A percentile compares a stretch with the other conserved stretches of the same genome.
Evolutionary conservation across 1,284 basidiomycete genomes (phyloP).

Genomic region (Bjerkandera adusta): DNA sequence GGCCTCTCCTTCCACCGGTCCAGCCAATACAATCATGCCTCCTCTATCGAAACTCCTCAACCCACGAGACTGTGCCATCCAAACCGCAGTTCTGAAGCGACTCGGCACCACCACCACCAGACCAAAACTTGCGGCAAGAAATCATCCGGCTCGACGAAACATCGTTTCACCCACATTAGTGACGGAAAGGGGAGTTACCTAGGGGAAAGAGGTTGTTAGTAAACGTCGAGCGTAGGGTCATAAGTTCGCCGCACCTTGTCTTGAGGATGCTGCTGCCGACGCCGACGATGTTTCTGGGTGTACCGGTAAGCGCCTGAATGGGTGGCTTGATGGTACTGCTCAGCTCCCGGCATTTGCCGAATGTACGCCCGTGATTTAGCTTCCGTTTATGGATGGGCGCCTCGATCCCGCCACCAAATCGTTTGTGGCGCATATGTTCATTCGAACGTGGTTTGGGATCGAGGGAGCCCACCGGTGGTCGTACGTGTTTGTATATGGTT

Average conservation of each 20-base stretch:
- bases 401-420: too few species aligned
- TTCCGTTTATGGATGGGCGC: too few species aligned
- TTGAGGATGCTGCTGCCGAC: constrained; percentile 35
- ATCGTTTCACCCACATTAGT: constrained; percentile 23
- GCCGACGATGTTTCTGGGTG: constrained; percentile 27
- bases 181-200: constrained; percentile 19
- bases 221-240: constrained; percentile 13
- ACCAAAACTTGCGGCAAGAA: constrained; percentile 2
- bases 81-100: constrained; percentile 2
- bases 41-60: neutral
- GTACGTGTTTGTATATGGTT: too few species aligned
- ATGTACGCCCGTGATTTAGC: too few species aligned
- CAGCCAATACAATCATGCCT: neutral
- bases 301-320: constrained; percentile 14
- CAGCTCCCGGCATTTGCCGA: constrained; percentile 28
- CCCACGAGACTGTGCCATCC: neutral
- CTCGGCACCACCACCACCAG: neutral
- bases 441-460: too few species aligned
- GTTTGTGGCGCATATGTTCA: too few species aligned
- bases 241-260: constrained; percentile 31
- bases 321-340: constrained; percentile 30
- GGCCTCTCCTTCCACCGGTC: too few species aligned
- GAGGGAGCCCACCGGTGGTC: too few species aligned
- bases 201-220: constrained; percentile 10
- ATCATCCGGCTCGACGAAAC: neutral